Conservation (phyloP, 495 filamentous ascomycete genomes). For the Penicillium verhagenii region DNA sequence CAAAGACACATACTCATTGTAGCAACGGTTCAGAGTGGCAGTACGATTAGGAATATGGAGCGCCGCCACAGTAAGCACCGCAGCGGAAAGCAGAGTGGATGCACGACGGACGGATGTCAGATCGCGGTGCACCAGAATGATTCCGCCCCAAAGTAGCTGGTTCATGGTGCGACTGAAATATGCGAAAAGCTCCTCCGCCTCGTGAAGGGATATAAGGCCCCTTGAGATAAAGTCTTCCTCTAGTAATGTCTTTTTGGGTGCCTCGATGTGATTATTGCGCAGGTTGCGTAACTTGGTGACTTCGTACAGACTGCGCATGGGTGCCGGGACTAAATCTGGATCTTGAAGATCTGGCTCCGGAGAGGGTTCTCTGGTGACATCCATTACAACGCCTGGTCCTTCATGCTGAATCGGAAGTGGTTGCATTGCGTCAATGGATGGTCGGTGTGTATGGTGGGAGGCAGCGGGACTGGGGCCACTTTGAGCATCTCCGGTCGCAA, state of each 20-base stretch:
- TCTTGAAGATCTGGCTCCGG: constrained; percentile 51
- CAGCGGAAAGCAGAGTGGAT: constrained; percentile 50
- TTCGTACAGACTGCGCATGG: constrained; percentile 60
- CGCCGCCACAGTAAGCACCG: constrained; percentile 52
- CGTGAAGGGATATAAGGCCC: constrained; percentile 47
- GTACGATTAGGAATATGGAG: constrained; percentile 53
- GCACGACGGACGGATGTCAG: constrained; percentile 49
- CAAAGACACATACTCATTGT: constrained; percentile 50
- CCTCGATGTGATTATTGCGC: constrained; percentile 44
- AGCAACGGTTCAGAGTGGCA: constrained; percentile 49
- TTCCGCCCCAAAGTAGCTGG: constrained; percentile 56
- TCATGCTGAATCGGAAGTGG: constrained; percentile 26
- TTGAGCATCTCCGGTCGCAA: constrained; percentile 27
- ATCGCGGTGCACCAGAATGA: constrained; percentile 51
- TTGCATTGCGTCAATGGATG: constrained; percentile 30
- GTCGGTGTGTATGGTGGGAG: constrained; percentile 27
- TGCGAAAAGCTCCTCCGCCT: constrained; percentile 51
- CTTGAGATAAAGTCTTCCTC: constrained; percentile 53
- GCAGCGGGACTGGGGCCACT: constrained; percentile 34
- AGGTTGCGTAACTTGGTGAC: constrained; percentile 57
- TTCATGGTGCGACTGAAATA: constrained; percentile 55
- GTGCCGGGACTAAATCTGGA: constrained; percentile 50
- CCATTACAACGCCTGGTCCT: constrained; percentile 35
- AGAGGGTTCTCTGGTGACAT: constrained; percentile 51
- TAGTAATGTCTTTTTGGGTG: constrained; percentile 45